Conservation (phyloP, 2,329 filamentous ascomycete genomes). For the Monosporascus sp. region DNA sequence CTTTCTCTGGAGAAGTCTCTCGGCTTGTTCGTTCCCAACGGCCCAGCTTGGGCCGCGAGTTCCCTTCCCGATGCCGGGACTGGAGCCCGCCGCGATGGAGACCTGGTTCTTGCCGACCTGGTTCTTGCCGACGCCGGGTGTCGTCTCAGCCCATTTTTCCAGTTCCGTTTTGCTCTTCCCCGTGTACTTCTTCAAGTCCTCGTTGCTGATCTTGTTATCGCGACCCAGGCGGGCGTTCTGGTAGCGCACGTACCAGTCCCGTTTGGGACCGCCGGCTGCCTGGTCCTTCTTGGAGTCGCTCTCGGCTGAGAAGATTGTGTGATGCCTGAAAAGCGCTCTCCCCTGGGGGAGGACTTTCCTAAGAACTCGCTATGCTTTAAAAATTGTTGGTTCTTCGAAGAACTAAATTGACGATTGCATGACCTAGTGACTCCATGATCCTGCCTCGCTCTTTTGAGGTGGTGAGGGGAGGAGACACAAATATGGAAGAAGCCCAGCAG, state of each 20-base stretch:
- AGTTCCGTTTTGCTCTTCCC: constrained; percentile 31
- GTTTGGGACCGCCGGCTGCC: background rate
- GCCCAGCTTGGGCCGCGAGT: background rate
- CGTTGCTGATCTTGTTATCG: constrained; percentile 28
- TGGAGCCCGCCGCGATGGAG: background rate
- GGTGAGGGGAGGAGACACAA: background rate
- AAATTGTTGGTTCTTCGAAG: background rate
- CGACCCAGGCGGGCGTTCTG: constrained; percentile 14
- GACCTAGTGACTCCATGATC: background rate
- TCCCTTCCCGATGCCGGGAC: background rate
- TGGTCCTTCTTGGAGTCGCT: background rate
- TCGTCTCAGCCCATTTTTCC: constrained; percentile 30
- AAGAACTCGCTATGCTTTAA: background rate
- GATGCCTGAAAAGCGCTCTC: background rate
- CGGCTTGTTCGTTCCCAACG: background rate
- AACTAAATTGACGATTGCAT: background rate
- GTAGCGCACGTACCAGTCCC: constrained; percentile 13
- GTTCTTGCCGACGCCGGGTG: constrained; percentile 31
- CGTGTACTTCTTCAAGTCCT: constrained; percentile 36
- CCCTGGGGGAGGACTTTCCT: background rate
- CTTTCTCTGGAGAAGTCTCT: background rate
- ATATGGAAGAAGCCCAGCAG: too few relatives aligned
- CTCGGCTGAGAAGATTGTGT: background rate
- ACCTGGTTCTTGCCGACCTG: constrained; percentile 27
- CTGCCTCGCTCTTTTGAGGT: background rate